phyloP scores from a whole-genome alignment of 2,329 filamentous ascomycete species.

The Cercospora zeina region DNA sequence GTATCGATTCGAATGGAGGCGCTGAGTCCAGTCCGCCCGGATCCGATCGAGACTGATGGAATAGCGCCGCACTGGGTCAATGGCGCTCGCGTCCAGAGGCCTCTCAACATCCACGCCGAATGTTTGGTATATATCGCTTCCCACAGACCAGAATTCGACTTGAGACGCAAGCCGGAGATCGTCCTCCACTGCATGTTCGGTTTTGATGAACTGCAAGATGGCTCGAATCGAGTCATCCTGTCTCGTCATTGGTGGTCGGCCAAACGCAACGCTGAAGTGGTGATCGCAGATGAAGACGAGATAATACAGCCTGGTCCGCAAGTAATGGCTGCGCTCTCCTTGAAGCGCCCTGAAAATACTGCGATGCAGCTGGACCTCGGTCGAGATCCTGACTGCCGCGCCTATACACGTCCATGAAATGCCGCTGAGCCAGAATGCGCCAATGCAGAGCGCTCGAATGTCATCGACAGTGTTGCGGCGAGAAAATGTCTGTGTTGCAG shows the following conservation, averaged over 20 bases:
- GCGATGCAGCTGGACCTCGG: slow-evolving; percentile 44
- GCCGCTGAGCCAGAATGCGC: slow-evolving; percentile 44
- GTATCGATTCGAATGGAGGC: slow-evolving; percentile 32
- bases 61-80: slow-evolving; percentile 38
- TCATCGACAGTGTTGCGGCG: slow-evolving; percentile 35
- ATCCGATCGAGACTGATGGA: slow-evolving; percentile 33
- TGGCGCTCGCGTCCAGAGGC: slow-evolving; percentile 35
- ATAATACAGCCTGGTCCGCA: slow-evolving; percentile 44
- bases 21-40: slow-evolving; percentile 35
- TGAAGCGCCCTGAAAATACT: slow-evolving; percentile 42
- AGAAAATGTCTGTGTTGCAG: slow-evolving; percentile 36
- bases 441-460: slow-evolving; percentile 42
- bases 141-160: slow-evolving; percentile 35
- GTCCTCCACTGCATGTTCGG: slow-evolving; percentile 37
- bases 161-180: slow-evolving; percentile 36
- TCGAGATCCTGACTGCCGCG: slow-evolving; percentile 43
- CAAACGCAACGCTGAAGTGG: slow-evolving; percentile 43
- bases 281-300: slow-evolving; percentile 47
- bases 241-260: slow-evolving; percentile 43
- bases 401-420: slow-evolving; percentile 39
- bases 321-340: slow-evolving; percentile 38
- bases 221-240: slow-evolving; percentile 39
- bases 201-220: slow-evolving; percentile 38
- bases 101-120: slow-evolving; percentile 38
- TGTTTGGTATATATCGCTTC: slow-evolving; percentile 34